Evolutionary conservation across 805 yeast genomes (phyloP).

Genomic region (Candida arabinofermentans): DNA sequence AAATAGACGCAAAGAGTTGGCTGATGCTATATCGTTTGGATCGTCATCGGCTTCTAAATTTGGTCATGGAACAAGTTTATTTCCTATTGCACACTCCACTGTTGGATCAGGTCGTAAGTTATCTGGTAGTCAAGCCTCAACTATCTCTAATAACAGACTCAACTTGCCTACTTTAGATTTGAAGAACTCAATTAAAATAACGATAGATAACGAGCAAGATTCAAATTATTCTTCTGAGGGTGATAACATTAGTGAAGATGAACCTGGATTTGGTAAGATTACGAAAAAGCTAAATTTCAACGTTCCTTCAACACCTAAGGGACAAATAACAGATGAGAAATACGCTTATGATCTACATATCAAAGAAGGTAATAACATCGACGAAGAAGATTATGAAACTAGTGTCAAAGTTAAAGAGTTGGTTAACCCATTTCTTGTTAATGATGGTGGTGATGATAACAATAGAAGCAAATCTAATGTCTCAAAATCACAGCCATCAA

Average conservation of each 20-base stretch:
- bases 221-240: conserved; percentile 18
- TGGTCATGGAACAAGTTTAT: conserved; percentile 13
- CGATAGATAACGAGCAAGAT: conserved; percentile 23
- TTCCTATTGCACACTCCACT: conserved; percentile 29
- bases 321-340: conserved; percentile 32
- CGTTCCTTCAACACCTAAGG: conserved; percentile 34
- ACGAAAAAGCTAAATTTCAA: conserved; percentile 21
- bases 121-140: background rate
- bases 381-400: conserved; percentile 5
- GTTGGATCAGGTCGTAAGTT: conserved; percentile 27
- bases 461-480: background rate
- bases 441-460: background rate
- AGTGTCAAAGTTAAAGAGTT: conserved; percentile 11
- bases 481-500: conserved; percentile 8
- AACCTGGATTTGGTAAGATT: conserved; percentile 10
- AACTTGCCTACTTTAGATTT: conserved; percentile 16
- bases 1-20: conserved; percentile 19
- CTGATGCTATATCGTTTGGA: conserved; percentile 18
- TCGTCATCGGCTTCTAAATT: conserved; percentile 6
- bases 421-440: conserved; percentile 30
- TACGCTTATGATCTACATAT: conserved; percentile 26
- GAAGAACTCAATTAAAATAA: conserved; percentile 15
- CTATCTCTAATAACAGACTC: conserved; percentile 1
- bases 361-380: conserved; percentile 16
- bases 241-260: conserved; percentile 11